phyloP scores from a whole-genome alignment of 108 stramenopile genomes.

The Cylindrotheca fusiformis region DNA sequence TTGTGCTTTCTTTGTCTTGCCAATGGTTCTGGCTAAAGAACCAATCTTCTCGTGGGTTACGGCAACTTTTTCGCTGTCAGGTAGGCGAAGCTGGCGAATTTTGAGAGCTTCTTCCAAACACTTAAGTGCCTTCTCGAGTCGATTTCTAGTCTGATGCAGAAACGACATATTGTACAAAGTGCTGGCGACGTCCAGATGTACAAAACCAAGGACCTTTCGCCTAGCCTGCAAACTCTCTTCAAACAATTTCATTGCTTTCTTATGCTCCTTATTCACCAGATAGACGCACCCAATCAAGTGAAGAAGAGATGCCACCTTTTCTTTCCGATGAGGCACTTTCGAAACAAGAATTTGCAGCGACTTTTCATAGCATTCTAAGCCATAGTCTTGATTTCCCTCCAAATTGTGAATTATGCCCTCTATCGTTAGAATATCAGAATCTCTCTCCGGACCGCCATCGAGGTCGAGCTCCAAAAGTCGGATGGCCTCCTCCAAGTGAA shows the following conservation, averaged over 20 bases:
- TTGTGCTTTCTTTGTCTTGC: slow-evolving; percentile 63
- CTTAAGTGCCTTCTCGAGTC: slow-evolving; percentile 53
- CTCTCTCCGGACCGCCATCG: slow-evolving; percentile 44
- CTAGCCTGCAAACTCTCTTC: slow-evolving; percentile 66
- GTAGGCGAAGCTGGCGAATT: slow-evolving; percentile 68
- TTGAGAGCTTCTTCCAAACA: slow-evolving; percentile 73
- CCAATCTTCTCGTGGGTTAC: slow-evolving; percentile 66
- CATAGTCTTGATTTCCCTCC: slow-evolving; percentile 39
- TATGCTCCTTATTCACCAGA: slow-evolving; percentile 50
- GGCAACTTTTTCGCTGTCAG: slow-evolving; percentile 66
- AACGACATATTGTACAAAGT: slow-evolving; percentile 76
- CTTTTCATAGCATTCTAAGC: slow-evolving; percentile 63
- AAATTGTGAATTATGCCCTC: slow-evolving; percentile 59
- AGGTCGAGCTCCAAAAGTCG: slow-evolving; percentile 45
- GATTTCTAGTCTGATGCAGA: slow-evolving; percentile 50
- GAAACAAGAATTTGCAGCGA: slow-evolving; percentile 55
- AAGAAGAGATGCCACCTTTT: slow-evolving; percentile 55
- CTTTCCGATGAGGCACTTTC: slow-evolving; percentile 51
- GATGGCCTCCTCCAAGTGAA: slow-evolving; percentile 65
- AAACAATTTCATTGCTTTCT: slow-evolving; percentile 62
- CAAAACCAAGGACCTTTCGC: slow-evolving; percentile 60
- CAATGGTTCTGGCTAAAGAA: slow-evolving; percentile 45
- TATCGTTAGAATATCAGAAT: slow-evolving; percentile 49
- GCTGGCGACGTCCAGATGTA: slow-evolving; percentile 80
- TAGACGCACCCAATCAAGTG: slow-evolving; percentile 70